Evolutionary conservation across 1,284 basidiomycete species (phyloP).

Genomic region (Puccinia brachypodii): DNA sequence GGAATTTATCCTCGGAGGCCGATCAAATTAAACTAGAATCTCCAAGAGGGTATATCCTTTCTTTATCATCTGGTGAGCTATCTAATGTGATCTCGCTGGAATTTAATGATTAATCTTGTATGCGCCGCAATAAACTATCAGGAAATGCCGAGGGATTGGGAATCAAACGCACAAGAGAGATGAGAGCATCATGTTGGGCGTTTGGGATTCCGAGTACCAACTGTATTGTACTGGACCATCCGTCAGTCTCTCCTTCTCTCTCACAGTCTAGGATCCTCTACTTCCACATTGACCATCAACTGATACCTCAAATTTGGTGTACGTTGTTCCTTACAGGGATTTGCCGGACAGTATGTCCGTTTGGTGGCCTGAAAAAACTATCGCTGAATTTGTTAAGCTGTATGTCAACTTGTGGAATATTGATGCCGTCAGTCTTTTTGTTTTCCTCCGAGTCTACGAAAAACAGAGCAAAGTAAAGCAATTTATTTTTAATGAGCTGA

Average conservation of each 20-base stretch:
- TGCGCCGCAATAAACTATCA: background rate
- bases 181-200: conserved; percentile 36
- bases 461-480: background rate
- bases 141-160: conserved; percentile 45
- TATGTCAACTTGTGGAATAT: conserved; percentile 44
- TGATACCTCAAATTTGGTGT: background rate
- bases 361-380: conserved; percentile 40
- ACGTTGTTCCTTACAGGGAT: background rate
- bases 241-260: conserved; percentile 14
- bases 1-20: background rate
- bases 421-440: conserved; percentile 21
- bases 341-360: conserved; percentile 45
- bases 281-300: background rate
- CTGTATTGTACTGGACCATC: conserved; percentile 43
- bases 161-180: conserved; percentile 33
- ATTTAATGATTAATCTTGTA: background rate
- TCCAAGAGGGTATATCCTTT: conserved; percentile 38
- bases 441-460: background rate
- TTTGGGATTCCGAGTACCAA: conserved; percentile 30
- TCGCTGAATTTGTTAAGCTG: conserved; percentile 26
- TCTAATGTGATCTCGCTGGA: background rate
- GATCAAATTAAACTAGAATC: background rate
- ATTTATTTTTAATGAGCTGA: background rate
- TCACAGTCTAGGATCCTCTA: no score
- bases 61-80: conserved; percentile 37